These are phyloP conservation scores for Tephrocybe sp. DNA, from an alignment of 768 basidiomycete species.

Conservation along the genomic window DNA sequence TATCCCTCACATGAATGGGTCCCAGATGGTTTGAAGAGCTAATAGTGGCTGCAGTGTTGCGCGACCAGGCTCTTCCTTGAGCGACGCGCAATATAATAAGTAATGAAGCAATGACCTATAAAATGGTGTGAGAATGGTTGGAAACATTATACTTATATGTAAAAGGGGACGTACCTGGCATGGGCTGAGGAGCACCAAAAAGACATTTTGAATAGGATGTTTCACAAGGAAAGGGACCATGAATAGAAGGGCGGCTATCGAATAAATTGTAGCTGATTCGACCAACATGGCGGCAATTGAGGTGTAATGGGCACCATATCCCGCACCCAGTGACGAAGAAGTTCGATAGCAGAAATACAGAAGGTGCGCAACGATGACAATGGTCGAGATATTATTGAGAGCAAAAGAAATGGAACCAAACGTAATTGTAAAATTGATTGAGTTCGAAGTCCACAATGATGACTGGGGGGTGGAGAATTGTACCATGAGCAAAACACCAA, in stretches of 20 bases:
- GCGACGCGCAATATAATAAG: constrained; percentile 37
- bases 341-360: constrained; percentile 19
- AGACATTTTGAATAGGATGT: constrained; percentile 23
- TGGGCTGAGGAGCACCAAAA: constrained; percentile 32
- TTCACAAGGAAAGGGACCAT: constrained; percentile 23
- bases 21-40: neutral
- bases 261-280: constrained; percentile 33
- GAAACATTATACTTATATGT: neutral
- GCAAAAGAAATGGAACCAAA: constrained; percentile 28
- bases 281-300: constrained; percentile 30
- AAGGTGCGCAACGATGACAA: constrained; percentile 31
- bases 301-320: constrained; percentile 24
- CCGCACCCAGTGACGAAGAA: constrained; percentile 19
- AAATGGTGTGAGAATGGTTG: neutral
- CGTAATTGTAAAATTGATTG: constrained; percentile 20
- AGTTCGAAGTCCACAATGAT: constrained; percentile 14
- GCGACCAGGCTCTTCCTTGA: constrained; percentile 27
- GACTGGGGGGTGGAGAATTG: constrained; percentile 8
- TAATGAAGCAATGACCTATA: constrained; percentile 32
- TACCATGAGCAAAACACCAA: constrained; percentile 11
- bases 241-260: constrained; percentile 26
- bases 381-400: constrained; percentile 31
- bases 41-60: constrained; percentile 2
- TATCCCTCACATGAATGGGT: neutral
- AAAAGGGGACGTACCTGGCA: constrained; percentile 23